These are phyloP conservation scores for Purpureocillium takamizusanense DNA, from an alignment of 2,329 filamentous ascomycete species.

Conservation along the genomic window DNA sequence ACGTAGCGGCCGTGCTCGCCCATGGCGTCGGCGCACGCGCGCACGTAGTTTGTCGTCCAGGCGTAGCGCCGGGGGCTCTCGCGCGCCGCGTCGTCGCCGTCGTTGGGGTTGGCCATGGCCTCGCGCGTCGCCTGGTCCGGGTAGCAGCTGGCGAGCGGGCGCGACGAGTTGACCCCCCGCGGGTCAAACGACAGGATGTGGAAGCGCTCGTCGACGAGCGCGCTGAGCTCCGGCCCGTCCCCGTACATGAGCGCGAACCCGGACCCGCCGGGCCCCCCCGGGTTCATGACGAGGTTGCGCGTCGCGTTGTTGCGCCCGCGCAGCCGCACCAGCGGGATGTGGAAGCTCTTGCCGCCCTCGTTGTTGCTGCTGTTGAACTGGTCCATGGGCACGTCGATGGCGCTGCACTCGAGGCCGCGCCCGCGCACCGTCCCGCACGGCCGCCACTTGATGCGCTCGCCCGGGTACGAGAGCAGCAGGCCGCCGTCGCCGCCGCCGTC, in stretches of 20 bases:
- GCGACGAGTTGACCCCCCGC: conserved; percentile 28
- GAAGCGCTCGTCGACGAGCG: conserved; percentile 29
- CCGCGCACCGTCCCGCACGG: conserved; percentile 27
- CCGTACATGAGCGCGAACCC: conserved; percentile 27
- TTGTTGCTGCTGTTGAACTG: conserved; percentile 26
- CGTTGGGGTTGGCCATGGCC: conserved; percentile 8
- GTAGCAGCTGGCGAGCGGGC: conserved; percentile 27
- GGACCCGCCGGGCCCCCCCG: conserved; percentile 37
- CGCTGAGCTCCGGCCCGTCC: conserved; percentile 23
- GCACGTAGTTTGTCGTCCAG: conserved; percentile 30
- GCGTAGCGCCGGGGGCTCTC: conserved; percentile 30
- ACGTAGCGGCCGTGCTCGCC: conserved; percentile 34
- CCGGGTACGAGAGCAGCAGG: conserved; percentile 14
- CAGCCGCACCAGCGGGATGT: conserved; percentile 34
- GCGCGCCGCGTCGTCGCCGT: conserved; percentile 13
- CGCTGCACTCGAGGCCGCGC: conserved; percentile 30
- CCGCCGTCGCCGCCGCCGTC: neutral
- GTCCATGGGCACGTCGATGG: conserved; percentile 35
- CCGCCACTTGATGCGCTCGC: conserved; percentile 29
- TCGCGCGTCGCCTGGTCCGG: conserved; percentile 22
- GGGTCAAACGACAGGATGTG: conserved; percentile 39
- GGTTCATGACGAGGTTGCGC: conserved; percentile 35
- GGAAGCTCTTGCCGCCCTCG: conserved; percentile 28
- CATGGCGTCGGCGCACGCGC: conserved; percentile 32
- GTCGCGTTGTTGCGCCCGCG: conserved; percentile 29